These are phyloP conservation scores for Paracorniculantispora psalliotae DNA, from an alignment of 2,329 filamentous ascomycete species.

Conservation along the genomic window DNA sequence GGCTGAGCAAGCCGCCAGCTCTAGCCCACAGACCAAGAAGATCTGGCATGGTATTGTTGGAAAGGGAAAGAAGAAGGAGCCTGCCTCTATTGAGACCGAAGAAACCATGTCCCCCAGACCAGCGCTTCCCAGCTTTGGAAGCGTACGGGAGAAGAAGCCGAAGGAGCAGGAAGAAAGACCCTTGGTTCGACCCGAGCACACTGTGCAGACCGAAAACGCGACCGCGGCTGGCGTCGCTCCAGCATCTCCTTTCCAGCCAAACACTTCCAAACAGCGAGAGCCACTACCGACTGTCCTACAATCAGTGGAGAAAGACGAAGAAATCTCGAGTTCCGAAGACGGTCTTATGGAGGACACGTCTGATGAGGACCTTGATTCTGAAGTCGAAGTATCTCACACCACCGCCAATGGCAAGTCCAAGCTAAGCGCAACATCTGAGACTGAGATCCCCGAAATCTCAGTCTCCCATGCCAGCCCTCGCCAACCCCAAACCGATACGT, in stretches of 20 bases:
- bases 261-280: constrained; percentile 31
- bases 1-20: constrained; percentile 34
- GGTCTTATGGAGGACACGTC: constrained; percentile 18
- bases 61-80: constrained; percentile 46
- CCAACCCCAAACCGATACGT: constrained; percentile 14
- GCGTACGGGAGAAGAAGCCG: constrained; percentile 59
- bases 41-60: constrained; percentile 49
- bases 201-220: constrained; percentile 17
- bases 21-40: constrained; percentile 35
- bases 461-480: constrained; percentile 41
- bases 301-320: constrained; percentile 60
- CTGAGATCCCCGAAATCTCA: constrained; percentile 38
- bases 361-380: constrained; percentile 10
- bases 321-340: constrained; percentile 37
- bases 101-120: constrained; percentile 70
- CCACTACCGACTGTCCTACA: constrained; percentile 68
- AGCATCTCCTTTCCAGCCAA: constrained; percentile 11
- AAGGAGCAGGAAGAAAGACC: constrained; percentile 51
- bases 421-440: neutral
- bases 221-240: neutral
- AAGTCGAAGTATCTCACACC: constrained; percentile 6
- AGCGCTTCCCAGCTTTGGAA: constrained; percentile 69
- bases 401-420: constrained; percentile 9
- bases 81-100: constrained; percentile 49
- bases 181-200: constrained; percentile 49